Percentiles rank a stretch among this genome's conserved stretches.
Conservation (phyloP, 2,329 filamentous ascomycete species). For the Epichloe sibirici region DNA sequence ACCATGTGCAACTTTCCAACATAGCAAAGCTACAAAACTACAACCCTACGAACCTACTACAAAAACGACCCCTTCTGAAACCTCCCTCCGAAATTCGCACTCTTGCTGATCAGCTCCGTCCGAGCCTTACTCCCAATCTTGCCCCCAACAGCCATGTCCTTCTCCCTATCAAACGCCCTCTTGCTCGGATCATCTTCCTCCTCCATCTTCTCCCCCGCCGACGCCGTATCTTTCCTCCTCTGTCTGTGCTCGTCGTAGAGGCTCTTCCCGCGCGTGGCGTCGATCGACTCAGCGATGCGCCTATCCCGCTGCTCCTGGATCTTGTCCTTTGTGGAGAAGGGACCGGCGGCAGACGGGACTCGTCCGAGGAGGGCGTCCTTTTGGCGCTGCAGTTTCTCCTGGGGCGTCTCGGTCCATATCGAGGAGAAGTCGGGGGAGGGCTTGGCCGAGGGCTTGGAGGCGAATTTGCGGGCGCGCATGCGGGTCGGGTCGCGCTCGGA, state of each 20-base stretch:
- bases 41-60: constrained; percentile 15
- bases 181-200: constrained; percentile 86
- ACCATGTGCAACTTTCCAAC: no score
- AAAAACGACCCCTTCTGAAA: constrained; percentile 66
- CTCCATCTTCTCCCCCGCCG: constrained; percentile 37
- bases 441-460: constrained; percentile 39
- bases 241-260: constrained; percentile 46
- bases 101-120: constrained; percentile 66
- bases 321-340: constrained; percentile 24
- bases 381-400: constrained; percentile 71
- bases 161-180: constrained; percentile 79
- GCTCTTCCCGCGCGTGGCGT: constrained; percentile 43
- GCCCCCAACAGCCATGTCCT: constrained; percentile 74
- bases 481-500: constrained; percentile 71
- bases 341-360: constrained; percentile 29
- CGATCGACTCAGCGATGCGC: constrained; percentile 36
- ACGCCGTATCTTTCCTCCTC: constrained; percentile 17
- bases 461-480: constrained; percentile 70
- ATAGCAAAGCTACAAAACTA: background rate
- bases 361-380: constrained; percentile 76
- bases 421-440: constrained; percentile 38
- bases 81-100: constrained; percentile 67
- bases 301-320: constrained; percentile 45
- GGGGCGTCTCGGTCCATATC: constrained; percentile 86
- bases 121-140: constrained; percentile 62